A percentile compares a stretch with the other conserved stretches of the same genome.
These are phyloP conservation scores for Zygosaccharomyces pseudobailii DNA, from an alignment of 1,139 yeast genomes.

Conservation along the genomic window DNA sequence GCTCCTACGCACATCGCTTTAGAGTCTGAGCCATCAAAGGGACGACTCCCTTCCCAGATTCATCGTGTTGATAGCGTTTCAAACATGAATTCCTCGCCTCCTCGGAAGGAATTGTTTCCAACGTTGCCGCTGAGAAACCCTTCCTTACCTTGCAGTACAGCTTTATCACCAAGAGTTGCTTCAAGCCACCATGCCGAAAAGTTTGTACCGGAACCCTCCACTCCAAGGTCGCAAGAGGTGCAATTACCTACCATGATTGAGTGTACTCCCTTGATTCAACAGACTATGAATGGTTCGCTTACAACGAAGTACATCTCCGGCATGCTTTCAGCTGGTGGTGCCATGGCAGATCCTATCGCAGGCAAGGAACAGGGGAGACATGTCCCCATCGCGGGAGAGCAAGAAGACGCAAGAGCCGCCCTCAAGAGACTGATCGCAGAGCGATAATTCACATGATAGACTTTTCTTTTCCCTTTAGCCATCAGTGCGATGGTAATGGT, in stretches of 20 bases:
- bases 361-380: constrained; percentile 7
- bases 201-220: constrained; percentile 15
- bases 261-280: constrained; percentile 30
- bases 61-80: not conserved
- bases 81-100: constrained; percentile 1
- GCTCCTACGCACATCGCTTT: constrained; percentile 1
- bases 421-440: constrained; percentile 27
- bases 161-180: constrained; percentile 1
- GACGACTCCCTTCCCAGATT: not conserved
- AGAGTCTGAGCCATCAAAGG: not conserved
- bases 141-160: not conserved
- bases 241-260: constrained; percentile 17
- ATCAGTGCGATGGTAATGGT: not conserved
- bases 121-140: not conserved
- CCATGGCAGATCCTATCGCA: not conserved
- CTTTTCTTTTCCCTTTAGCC: not conserved
- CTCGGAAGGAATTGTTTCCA: constrained; percentile 1
- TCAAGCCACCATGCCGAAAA: constrained; percentile 1
- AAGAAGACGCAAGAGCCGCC: constrained; percentile 31
- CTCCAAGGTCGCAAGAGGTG: constrained; percentile 16
- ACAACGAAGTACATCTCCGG: constrained; percentile 17
- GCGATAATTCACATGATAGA: constrained; percentile 9
- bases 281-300: constrained; percentile 30
- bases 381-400: constrained; percentile 10
- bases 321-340: constrained; percentile 4